Conservation (phyloP, 116 monocot genomes). For the Phalaenopsis hybrid region DNA sequence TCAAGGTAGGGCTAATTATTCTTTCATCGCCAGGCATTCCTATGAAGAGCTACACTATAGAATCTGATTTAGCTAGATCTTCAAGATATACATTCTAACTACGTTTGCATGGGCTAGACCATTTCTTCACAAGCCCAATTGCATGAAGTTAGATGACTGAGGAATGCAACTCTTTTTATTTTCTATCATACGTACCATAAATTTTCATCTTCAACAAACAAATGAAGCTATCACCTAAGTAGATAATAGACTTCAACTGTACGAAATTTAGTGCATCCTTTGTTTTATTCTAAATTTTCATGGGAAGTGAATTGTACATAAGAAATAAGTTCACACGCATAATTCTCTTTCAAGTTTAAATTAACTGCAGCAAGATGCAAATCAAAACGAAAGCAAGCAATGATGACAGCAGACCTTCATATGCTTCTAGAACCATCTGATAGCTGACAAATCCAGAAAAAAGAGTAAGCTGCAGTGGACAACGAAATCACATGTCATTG, state of each 20-base stretch:
- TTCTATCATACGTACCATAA: not conserved
- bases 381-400: not conserved
- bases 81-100: not conserved
- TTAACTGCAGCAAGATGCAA: not conserved
- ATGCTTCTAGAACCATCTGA: constrained; percentile 87
- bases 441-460: constrained; percentile 98
- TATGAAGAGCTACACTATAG: not conserved
- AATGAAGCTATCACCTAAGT: not conserved
- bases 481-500: constrained; percentile 15
- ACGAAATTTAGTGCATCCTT: not conserved
- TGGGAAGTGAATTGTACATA: not conserved
- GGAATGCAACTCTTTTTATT: not conserved
- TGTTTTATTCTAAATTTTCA: not conserved
- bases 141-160: not conserved
- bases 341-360: not conserved
- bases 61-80: not conserved
- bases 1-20: too few species aligned
- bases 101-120: not conserved
- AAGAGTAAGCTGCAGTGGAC: constrained; percentile 73
- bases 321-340: not conserved
- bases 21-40: not conserved
- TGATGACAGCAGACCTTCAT: constrained; percentile 47
- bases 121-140: not conserved
- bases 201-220: not conserved
- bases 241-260: not conserved